Evolutionary conservation across 345 rosid genomes (phyloP), one percentile per base, ranked within the genome.

Genomic region (Euphorbia pulcherrima): DNA sequence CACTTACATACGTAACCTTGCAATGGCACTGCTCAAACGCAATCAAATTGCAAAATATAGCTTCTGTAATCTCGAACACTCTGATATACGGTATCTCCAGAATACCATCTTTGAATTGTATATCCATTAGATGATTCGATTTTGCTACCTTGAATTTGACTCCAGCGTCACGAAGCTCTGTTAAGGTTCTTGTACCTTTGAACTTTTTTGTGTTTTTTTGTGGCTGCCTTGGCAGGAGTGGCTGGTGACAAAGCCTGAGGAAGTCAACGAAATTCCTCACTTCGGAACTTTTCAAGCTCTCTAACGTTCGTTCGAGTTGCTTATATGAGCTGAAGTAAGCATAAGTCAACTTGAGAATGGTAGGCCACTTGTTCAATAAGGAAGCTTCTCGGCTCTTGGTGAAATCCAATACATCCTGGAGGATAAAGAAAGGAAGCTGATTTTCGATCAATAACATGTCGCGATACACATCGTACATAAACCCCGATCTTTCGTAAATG

Each of bases 371-470:
- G 21, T 0, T 21, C 5, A 47, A 39, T 3, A 8, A 6, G 23
- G 20, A 39, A 37, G 50, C 29, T n/a, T 26, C 64, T 60, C 29
- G 39, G 30, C n/a, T 52, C 8, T 72, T 10, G 60, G 69, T 57
- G 9, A 61, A 26, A 2, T 51, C 27, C n/a, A 60, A 55, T 6
- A 77, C 12, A 8, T 74, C 81, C 2, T 47, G 39, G 14, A 77
- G 68, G 23, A 80, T 71, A 39, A 71, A 71, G n/a, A 67, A 67
- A 2, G 83, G 79, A 67, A 77, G 40, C 65, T 80, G 79, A 60
- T 77, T 80, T 65, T 80, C 81, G 0, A 77, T 55, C 64, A 70
- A 26, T 46, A 57, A n/a, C n/a, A n/a, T n/a, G n/a, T n/a, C n/a
- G n/a, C n/a, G n/a, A n/a, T n/a, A n/a, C n/a, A n/a, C n/a, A 3